Evolutionary conservation across 768 basidiomycete genomes (phyloP), one percentile per base, ranked within the genome.

Genomic region (Rhodotorula graminis): DNA sequence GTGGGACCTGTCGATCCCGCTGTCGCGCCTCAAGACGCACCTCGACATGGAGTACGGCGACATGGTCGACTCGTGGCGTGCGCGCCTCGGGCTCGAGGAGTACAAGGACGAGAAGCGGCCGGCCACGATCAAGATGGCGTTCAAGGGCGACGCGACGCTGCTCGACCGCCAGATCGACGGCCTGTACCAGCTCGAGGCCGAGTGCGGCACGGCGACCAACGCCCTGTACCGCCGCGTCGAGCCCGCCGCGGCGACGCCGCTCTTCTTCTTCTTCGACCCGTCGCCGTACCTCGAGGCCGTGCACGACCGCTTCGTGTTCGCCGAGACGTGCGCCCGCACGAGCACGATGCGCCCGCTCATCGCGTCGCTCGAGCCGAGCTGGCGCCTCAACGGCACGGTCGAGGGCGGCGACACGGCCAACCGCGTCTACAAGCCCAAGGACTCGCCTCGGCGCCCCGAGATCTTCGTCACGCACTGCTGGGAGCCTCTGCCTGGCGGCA

Each of bases 81-180:
- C 88, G 27, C 86, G 88, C 40, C 84, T 97, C 42, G 93, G 93
- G 12, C 82, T 96, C 33, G 81, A 83, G 50, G 85, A 84, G 15
- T 86, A 87, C 18, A 87, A 85, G 69, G 87, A 88, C 59, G 87
- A 87, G 78, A 82, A 82, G 74, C 88, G 94, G 23, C 86, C 88
- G 80, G 86, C 90, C 0, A 82, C 85, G 65, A 74, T 96, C 40
- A 83, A 87, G 74, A 82, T 97, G 49, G 81, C 84, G 18, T 33
- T n/a, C 86, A 89, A 56, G 6, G 64, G 74, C 46, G 40, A 58
- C 46, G 55, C 44, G 25, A 46, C 57, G 27, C 29, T 70, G 65
- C 85, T 91, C 44, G 93, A 95, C 80, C 87, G 89, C 59, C 87
- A 91, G 78, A 88, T 96, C 58, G 88, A 89, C 12, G 94, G 94